Base-by-base conservation (phyloP, 768 basidiomycete species). In the Solioccasus polychromus region DNA sequence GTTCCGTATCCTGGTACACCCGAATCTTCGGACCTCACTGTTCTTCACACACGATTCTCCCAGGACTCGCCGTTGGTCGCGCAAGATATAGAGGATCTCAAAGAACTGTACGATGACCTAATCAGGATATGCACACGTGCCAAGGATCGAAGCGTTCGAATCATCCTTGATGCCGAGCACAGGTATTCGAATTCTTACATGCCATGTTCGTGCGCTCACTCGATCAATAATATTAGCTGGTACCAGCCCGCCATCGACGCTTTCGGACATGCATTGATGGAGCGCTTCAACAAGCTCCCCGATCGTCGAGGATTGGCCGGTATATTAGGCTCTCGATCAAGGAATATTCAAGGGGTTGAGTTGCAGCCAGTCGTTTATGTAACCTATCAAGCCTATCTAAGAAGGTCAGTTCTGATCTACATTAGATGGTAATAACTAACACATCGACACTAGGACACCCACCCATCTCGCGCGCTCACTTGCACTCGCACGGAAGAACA, bases 361-460 rank as follows among this genome's bases (percentile, higher is more conserved):
- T 66, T 79, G 5, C 80, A 82, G 44, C 89, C 91, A 0, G 69
- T 92, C 4, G 67, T 92, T 2, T 93, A 93, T 63, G 83, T 78
- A 2, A 96, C 93, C 0, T 92, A 83, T 67, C 93, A 97, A 61
- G 86, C 91, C 0, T 96, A 95, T 66, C 77, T 96, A 19, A 78
- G 79, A 34, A 75, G 91, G 82, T 85, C 45, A 24, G 68, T 52
- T 31, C 23, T 3, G n/a, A 11, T 22, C 37, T 11, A 30, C 31
- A 38, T 41, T 22, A 31, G 9, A 32, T 5, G 22, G 25, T 25
- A 26, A 22, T 35, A 19, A 35, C 34, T 28, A 8, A 28, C 39
- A 18, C 19, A 28, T 44, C 26, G 19, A 42, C 22, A 14, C 11
- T 48, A 88, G 90, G 42, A 86, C 81, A 1, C 85, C 83, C 4